Evolutionary conservation across 116 monocot species (phyloP).

Genomic region (Iris pallida): DNA sequence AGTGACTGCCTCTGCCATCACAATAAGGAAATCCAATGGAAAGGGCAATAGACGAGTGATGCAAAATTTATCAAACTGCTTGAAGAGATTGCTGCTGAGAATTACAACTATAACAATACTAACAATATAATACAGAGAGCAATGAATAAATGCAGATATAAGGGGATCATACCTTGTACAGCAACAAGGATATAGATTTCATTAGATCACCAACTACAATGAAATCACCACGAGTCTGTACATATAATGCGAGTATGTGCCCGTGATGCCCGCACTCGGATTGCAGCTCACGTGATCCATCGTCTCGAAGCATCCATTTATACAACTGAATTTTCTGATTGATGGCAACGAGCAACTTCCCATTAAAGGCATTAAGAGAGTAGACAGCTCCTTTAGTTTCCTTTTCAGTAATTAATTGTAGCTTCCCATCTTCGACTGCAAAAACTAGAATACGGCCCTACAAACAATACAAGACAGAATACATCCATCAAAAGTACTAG

Average conservation of each 20-base stretch:
- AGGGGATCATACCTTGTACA: slow-evolving; percentile 68
- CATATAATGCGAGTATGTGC: slow-evolving; percentile 87
- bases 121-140: too few relatives aligned
- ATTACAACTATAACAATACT: not conserved
- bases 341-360: slow-evolving; percentile 90
- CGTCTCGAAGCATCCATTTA: slow-evolving; percentile 86
- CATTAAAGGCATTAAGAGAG: slow-evolving; percentile 92
- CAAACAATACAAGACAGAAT: slow-evolving; percentile 9
- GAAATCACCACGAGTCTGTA: slow-evolving; percentile 96
- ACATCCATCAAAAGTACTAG: not conserved
- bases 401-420: slow-evolving; percentile 91
- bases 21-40: too few relatives aligned
- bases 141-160: not conserved
- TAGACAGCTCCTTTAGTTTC: slow-evolving; percentile 97
- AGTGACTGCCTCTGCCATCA: too few relatives aligned
- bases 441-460: slow-evolving; percentile 96
- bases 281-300: slow-evolving; percentile 85
- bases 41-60: too few relatives aligned
- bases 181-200: slow-evolving; percentile 89
- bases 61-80: not conserved
- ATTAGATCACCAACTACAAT: slow-evolving; percentile 98
- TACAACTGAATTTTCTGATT: slow-evolving; percentile 97
- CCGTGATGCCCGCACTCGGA: slow-evolving; percentile 96
- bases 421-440: slow-evolving; percentile 87
- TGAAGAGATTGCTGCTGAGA: not conserved